Evolutionary conservation across 345 rosid genomes (phyloP), one percentile per base, ranked within the genome.

Genomic region (Luvunga scandens): DNA sequence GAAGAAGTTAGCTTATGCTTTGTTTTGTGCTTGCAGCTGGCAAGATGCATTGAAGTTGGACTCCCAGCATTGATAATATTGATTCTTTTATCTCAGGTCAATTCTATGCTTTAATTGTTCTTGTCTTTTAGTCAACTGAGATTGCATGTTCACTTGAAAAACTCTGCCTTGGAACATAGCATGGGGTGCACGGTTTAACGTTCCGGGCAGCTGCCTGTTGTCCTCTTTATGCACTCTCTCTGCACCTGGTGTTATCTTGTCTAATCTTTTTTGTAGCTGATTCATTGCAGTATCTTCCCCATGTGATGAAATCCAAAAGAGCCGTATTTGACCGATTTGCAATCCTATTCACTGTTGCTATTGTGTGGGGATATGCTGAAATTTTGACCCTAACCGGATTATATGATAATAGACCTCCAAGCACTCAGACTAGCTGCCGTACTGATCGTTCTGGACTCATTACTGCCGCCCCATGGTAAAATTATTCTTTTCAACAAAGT

Each of bases 371-470:
- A 31, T 90, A 81, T 78, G 98, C 98, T 14, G 99, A 85, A 86
- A 83, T 93, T 81, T 89, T 95, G 72, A 92, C 97, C 6, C 87
- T 80, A 21, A 93, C 95, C 53, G 97, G 98, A 75, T 93, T 96
- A 66, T 95, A 95, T 71, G 66, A 91, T 59, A 83, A 81, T 14
- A 85, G 79, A 82, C 70, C 94, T 19, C 81, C 87, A 45, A 82
- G 39, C 57, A 93, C 98, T 48, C 98, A 95, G 80, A 28, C 87
- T 33, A 93, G 94, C 76, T 95, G 98, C 70, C 90, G 97, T 19
- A 86, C 93, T 14, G 97, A 95, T 86, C 90, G 98, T 71, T 81
- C 98, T 34, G 98, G 98, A 73, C 96, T 95, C 73, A 80, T 95
- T 21, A 76, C 90, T 21, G 94, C 91, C 65, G 90, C 99, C 36